Conservation (phyloP, 1,284 basidiomycete species). For the Boletus smithii region DNA sequence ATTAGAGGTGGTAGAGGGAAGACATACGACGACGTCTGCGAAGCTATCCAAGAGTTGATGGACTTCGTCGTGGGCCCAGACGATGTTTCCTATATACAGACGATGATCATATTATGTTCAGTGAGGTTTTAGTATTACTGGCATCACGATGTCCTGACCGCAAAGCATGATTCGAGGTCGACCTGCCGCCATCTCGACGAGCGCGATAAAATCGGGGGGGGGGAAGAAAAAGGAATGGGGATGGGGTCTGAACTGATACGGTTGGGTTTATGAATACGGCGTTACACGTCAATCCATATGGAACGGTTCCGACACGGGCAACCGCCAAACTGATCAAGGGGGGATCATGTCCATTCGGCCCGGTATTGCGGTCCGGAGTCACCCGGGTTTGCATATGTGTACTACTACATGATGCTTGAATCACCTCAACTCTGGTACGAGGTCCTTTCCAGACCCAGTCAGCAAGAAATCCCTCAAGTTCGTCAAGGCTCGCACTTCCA, state of each 20-base stretch:
- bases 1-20: not conserved
- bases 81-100: conserved; percentile 54
- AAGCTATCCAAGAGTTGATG: conserved; percentile 61
- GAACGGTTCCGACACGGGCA: too few relatives aligned
- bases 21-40: conserved; percentile 73
- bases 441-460: conserved; percentile 59
- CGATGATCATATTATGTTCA: not conserved
- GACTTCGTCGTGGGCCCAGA: conserved; percentile 79
- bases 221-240: not conserved
- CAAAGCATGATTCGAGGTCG: conserved; percentile 28
- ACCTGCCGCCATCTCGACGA: conserved; percentile 14
- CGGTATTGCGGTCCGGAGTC: too few relatives aligned
- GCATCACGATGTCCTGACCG: conserved; percentile 17
- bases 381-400: too few relatives aligned
- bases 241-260: not conserved
- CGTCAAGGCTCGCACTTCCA: conserved; percentile 73
- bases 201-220: not conserved
- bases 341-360: too few relatives aligned
- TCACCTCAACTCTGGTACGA: conserved; percentile 53
- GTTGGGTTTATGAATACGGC: not conserved
- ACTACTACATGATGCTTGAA: too few relatives aligned
- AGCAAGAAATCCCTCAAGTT: conserved; percentile 68
- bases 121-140: not conserved
- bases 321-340: too few relatives aligned
- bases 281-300: not conserved